Conservation (phyloP, 1,284 basidiomycete genomes). For the Trametes hirsuta region DNA sequence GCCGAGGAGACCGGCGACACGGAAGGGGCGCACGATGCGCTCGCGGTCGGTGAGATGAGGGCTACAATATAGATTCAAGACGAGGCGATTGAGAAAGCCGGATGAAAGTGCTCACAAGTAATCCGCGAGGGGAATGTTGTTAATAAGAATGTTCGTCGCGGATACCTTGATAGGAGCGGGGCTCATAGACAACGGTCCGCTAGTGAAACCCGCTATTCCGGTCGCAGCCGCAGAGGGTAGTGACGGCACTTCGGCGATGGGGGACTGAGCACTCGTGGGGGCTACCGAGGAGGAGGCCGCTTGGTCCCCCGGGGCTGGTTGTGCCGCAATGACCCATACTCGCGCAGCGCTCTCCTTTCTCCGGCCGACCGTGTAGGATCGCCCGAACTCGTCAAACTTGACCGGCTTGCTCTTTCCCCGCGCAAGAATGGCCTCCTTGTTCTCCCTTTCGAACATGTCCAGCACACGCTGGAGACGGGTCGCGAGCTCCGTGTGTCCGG, state of each 20-base stretch:
- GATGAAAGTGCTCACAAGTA: constrained; percentile 64
- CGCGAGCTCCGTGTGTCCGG: constrained; percentile 65
- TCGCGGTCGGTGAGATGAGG: constrained; percentile 79
- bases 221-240: constrained; percentile 15
- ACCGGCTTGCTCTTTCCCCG: constrained; percentile 59
- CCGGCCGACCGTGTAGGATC: constrained; percentile 83
- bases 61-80: constrained; percentile 21
- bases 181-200: constrained; percentile 16
- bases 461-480: constrained; percentile 58
- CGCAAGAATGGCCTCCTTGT: constrained; percentile 59
- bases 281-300: neutral
- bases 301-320: constrained; percentile 32
- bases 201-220: constrained; percentile 13
- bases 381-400: constrained; percentile 70
- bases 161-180: constrained; percentile 29
- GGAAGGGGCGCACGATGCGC: constrained; percentile 80
- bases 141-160: constrained; percentile 68
- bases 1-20: constrained; percentile 84
- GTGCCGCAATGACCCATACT: constrained; percentile 92
- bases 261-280: neutral
- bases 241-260: constrained; percentile 3
- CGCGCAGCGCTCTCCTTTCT: constrained; percentile 87
- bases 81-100: neutral
- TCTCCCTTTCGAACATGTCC: constrained; percentile 62
- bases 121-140: constrained; percentile 76